phyloP scores from a whole-genome alignment of 2,329 filamentous ascomycete genomes.

The Botrytis deweyae region DNA sequence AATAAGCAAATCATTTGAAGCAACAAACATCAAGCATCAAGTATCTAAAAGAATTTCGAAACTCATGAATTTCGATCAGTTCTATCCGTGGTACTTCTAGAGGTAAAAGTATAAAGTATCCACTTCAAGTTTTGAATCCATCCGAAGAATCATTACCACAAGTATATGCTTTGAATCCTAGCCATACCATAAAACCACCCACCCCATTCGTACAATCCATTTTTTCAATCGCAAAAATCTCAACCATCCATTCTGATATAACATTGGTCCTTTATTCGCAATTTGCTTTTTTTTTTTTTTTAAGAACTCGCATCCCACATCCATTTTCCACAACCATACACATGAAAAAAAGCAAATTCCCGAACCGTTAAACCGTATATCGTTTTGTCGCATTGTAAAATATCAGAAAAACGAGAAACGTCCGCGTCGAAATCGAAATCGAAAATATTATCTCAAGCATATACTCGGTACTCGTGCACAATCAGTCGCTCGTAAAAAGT shows the following conservation, averaged over 20 bases:
- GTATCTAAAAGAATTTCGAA: not conserved
- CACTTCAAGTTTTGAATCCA: constrained; percentile 1
- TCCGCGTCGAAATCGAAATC: not conserved
- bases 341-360: not conserved
- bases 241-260: not conserved
- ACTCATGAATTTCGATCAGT: not conserved
- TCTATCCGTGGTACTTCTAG: not conserved
- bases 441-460: not conserved
- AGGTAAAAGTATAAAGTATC: not conserved
- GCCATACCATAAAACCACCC: not conserved
- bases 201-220: not conserved
- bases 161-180: not conserved
- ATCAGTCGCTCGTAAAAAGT: not conserved
- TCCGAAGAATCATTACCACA: not conserved
- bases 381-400: not conserved
- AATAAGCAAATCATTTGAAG: not conserved
- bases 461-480: not conserved
- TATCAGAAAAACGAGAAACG: not conserved
- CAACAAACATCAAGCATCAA: not conserved
- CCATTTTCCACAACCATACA: not conserved
- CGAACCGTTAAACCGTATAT: not conserved
- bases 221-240: not conserved
- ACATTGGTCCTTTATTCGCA: not conserved
- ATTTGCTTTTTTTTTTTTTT: not conserved
- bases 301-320: not conserved